phyloP scores from a whole-genome alignment of 2,329 filamentous ascomycete genomes.

The Pseudogymnoascus sp. region DNA sequence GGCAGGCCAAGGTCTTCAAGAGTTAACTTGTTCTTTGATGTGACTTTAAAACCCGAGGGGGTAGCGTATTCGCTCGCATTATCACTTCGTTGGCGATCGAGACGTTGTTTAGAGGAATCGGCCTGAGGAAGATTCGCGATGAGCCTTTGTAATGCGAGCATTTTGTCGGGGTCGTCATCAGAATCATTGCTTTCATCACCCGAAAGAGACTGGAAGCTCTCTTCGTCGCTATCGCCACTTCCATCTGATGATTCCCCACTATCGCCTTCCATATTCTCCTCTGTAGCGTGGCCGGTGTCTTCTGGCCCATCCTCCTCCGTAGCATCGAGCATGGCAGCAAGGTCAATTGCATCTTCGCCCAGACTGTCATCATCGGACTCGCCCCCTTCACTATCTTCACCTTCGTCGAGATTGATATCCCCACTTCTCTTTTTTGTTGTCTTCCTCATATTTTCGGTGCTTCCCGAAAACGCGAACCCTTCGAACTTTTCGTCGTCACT shows the following conservation, averaged over 20 bases:
- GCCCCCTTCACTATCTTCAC: constrained; percentile 27
- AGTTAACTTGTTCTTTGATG: constrained; percentile 58
- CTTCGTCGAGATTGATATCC: constrained; percentile 43
- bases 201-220: constrained; percentile 39
- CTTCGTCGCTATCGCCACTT: constrained; percentile 45
- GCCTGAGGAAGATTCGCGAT: constrained; percentile 53
- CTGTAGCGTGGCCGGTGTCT: constrained; percentile 32
- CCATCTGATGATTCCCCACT: constrained; percentile 40
- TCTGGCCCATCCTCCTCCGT: constrained; percentile 25
- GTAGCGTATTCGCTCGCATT: constrained; percentile 52
- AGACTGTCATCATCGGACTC: constrained; percentile 63
- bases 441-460: constrained; percentile 42
- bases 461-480: constrained; percentile 56
- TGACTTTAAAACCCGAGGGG: constrained; percentile 50
- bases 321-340: constrained; percentile 26
- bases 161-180: constrained; percentile 38
- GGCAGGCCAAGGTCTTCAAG: constrained; percentile 66
- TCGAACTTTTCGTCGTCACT: constrained; percentile 65
- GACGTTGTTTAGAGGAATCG: constrained; percentile 23
- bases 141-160: constrained; percentile 58
- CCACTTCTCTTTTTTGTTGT: constrained; percentile 37
- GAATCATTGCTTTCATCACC: constrained; percentile 33
- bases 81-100: constrained; percentile 26
- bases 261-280: constrained; percentile 42
- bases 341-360: constrained; percentile 35